phyloP scores from a whole-genome alignment of 805 yeast species.

The Wickerhamiella lipophila region DNA sequence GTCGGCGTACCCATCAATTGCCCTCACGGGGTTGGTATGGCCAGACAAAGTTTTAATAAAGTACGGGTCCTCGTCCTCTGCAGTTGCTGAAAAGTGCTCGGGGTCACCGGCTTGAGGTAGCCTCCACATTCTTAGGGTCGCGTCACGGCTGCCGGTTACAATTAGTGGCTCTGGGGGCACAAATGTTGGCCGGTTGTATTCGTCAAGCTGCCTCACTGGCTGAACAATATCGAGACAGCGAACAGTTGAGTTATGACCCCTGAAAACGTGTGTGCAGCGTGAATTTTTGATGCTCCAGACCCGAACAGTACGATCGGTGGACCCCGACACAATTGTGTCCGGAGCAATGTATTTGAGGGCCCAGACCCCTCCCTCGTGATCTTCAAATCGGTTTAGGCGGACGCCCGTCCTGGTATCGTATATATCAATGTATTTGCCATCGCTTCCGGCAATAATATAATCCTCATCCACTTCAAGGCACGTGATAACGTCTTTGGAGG shows the following conservation, averaged over 20 bases:
- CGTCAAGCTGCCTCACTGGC: slow-evolving; percentile 41
- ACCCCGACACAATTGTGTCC: slow-evolving; percentile 76
- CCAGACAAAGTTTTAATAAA: slow-evolving; percentile 59
- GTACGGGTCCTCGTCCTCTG: slow-evolving; percentile 39
- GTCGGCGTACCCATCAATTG: slow-evolving; percentile 77
- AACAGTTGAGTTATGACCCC: slow-evolving; percentile 87
- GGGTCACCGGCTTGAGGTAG: slow-evolving; percentile 39
- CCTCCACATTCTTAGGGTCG: slow-evolving; percentile 71
- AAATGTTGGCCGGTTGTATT: slow-evolving; percentile 44
- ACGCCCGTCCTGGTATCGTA: slow-evolving; percentile 66
- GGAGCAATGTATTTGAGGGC: slow-evolving; percentile 72
- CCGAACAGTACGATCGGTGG: slow-evolving; percentile 87
- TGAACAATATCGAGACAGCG: slow-evolving; percentile 76
- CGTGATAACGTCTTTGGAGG: slow-evolving; percentile 58
- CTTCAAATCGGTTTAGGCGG: slow-evolving; percentile 48
- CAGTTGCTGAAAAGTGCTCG: slow-evolving; percentile 20
- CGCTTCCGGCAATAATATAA: slow-evolving; percentile 84
- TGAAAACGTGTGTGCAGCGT: slow-evolving; percentile 77
- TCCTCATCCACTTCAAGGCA: slow-evolving; percentile 89
- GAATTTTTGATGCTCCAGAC: slow-evolving; percentile 85
- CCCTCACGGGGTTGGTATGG: slow-evolving; percentile 69
- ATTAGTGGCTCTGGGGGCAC: slow-evolving; percentile 57
- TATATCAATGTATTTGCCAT: slow-evolving; percentile 68
- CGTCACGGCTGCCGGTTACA: slow-evolving; percentile 82
- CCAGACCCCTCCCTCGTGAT: slow-evolving; percentile 99